These are phyloP conservation scores for Saccharum hybrid DNA, from an alignment of 202 grass and related monocot genomes.

Conservation along the genomic window DNA sequence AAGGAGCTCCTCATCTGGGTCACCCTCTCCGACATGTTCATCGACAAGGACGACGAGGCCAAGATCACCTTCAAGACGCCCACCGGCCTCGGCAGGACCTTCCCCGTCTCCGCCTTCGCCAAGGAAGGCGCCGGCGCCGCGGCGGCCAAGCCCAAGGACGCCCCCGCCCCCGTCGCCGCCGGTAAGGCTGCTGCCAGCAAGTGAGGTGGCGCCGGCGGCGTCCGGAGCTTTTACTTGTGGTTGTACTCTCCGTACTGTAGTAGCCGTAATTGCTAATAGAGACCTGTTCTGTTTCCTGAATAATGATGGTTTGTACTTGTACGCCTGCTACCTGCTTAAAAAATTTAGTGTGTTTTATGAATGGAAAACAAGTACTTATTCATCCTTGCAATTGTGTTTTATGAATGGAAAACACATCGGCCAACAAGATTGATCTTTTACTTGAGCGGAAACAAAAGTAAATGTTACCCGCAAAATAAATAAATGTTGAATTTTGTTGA, in stretches of 20 bases:
- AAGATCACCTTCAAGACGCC: conserved; percentile 87
- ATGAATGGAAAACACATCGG: background rate
- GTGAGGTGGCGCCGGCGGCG: background rate
- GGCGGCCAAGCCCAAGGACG: background rate
- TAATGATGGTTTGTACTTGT: background rate
- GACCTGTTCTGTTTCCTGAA: background rate
- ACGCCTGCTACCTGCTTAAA: background rate
- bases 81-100: conserved; percentile 63
- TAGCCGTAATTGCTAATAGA: background rate
- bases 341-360: background rate
- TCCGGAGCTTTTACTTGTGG: background rate
- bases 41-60: conserved; percentile 59
- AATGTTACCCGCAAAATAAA: no score
- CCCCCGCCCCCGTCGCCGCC: background rate
- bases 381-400: background rate
- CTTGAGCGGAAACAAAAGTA: background rate
- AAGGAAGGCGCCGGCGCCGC: conserved; percentile 37
- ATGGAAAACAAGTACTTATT: background rate
- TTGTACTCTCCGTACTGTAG: background rate
- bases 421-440: background rate
- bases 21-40: conserved; percentile 64
- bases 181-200: conserved; percentile 35
- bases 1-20: conserved; percentile 95
- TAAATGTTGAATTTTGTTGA: background rate
- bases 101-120: conserved; percentile 69